These are phyloP conservation scores for Lepidopterella palustris DNA, from an alignment of 495 filamentous ascomycete genomes.

Conservation along the genomic window DNA sequence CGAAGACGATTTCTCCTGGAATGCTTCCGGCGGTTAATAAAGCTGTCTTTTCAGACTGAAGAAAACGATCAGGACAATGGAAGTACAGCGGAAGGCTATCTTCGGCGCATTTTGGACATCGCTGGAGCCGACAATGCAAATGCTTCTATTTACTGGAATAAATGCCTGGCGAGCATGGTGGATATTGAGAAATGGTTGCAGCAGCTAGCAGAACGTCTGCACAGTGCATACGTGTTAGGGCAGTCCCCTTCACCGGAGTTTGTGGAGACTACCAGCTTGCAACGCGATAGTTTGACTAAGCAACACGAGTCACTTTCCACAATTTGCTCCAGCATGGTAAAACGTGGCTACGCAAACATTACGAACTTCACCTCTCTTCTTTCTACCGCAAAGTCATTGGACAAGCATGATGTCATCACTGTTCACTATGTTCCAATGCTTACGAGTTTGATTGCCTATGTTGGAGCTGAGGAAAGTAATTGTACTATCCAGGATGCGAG, in stretches of 20 bases:
- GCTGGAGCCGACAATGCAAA: slow-evolving; percentile 11
- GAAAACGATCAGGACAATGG: slow-evolving; percentile 40
- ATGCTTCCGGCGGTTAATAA: slow-evolving; percentile 68
- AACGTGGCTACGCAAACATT: slow-evolving; percentile 59
- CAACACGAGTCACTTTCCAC: slow-evolving; percentile 86
- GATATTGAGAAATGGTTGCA: slow-evolving; percentile 67
- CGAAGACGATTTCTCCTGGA: slow-evolving; percentile 71
- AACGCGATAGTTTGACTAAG: slow-evolving; percentile 63
- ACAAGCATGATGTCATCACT: slow-evolving; percentile 61
- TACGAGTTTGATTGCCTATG: slow-evolving; percentile 25
- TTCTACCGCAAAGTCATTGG: slow-evolving; percentile 54
- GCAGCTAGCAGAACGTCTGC: slow-evolving; percentile 61
- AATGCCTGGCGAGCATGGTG: slow-evolving; percentile 66
- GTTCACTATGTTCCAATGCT: slow-evolving; percentile 78
- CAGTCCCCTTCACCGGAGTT: slow-evolving; percentile 50
- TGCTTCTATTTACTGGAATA: slow-evolving; percentile 48
- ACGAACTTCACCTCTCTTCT: slow-evolving; percentile 68
- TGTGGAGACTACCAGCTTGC: slow-evolving; percentile 64
- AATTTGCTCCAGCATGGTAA: slow-evolving; percentile 68
- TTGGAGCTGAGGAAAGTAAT: slow-evolving; percentile 3
- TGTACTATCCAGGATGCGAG: slow-evolving; percentile 57
- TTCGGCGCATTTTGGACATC: slow-evolving; percentile 16
- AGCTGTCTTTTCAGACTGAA: slow-evolving; percentile 53
- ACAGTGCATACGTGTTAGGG: slow-evolving; percentile 63
- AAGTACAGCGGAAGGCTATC: slow-evolving; percentile 45